Evolutionary conservation across 257 asterid genomes (phyloP).

Genomic region (Agastache rugosa): DNA sequence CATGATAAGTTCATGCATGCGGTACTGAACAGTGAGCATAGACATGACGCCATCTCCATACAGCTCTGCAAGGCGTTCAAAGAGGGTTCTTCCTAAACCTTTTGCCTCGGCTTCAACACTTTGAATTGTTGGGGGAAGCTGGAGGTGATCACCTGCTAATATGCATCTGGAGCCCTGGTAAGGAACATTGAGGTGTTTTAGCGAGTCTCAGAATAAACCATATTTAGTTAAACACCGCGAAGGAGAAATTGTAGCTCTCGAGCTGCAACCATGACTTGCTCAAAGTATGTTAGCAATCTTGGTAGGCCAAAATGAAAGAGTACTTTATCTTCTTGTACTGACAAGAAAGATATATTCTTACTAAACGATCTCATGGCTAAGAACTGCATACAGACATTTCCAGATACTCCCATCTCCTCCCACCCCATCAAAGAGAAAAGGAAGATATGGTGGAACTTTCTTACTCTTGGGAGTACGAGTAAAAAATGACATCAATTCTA

Average conservation of each 20-base stretch:
- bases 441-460: background rate
- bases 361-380: background rate
- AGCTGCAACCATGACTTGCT: slow-evolving; percentile 1
- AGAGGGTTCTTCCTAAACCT: slow-evolving; percentile 93
- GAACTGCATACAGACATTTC: slow-evolving; percentile 21
- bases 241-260: slow-evolving; percentile 8
- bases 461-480: background rate
- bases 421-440: slow-evolving; percentile 9
- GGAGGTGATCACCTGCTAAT: slow-evolving; percentile 95
- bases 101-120: slow-evolving; percentile 96
- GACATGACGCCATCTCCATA: slow-evolving; percentile 80
- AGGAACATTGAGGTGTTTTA: slow-evolving; percentile 33
- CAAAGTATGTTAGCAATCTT: background rate
- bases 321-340: slow-evolving; percentile 16
- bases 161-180: slow-evolving; percentile 88
- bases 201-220: slow-evolving; percentile 18
- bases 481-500: slow-evolving; percentile 14
- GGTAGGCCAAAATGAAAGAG: slow-evolving; percentile 2
- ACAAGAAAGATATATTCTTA: slow-evolving; percentile 13
- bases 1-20: slow-evolving; percentile 95
- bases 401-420: slow-evolving; percentile 22
- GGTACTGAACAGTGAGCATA: slow-evolving; percentile 99
- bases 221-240: slow-evolving; percentile 23
- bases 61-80: slow-evolving; percentile 89
- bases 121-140: slow-evolving; percentile 98